phyloP scores from a whole-genome alignment of 257 asterid species.

The Capsicum rhomboideum region DNA sequence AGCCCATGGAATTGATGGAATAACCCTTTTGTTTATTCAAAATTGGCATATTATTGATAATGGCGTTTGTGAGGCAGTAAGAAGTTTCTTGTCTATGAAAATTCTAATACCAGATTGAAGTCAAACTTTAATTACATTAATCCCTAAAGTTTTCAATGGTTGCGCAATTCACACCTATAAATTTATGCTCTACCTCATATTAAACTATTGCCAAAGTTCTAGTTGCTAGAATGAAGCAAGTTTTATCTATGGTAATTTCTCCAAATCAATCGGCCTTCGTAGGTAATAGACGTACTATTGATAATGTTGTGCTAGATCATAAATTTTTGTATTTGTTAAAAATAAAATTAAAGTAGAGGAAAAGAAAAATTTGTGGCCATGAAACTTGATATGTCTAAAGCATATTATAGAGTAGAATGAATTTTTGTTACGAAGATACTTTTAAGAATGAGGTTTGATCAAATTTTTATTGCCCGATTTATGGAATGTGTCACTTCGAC shows the following conservation, averaged over 20 bases:
- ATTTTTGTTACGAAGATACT: neutral
- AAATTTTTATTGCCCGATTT: neutral
- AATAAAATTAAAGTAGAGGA: neutral
- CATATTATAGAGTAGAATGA: neutral
- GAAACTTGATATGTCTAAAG: neutral
- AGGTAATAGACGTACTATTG: neutral
- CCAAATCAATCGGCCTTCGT: neutral
- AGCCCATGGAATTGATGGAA: neutral
- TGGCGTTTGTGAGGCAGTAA: neutral
- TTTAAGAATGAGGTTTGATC: neutral
- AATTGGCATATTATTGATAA: neutral
- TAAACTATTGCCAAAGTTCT: neutral
- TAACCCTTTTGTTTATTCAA: neutral
- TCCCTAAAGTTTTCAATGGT: neutral
- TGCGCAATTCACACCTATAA: neutral
- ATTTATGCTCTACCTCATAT: neutral
- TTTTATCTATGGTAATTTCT: neutral
- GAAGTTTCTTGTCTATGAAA: neutral
- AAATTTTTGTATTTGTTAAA: neutral
- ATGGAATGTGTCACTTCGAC: neutral
- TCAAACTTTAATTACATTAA: neutral
- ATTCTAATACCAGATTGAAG: neutral
- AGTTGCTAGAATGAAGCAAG: neutral
- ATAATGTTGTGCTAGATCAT: neutral
- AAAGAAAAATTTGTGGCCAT: neutral